A percentile compares a stretch with the other conserved stretches of the same genome.
Conservation (phyloP, 257 asterid genomes). For the Solanum arcanum region DNA sequence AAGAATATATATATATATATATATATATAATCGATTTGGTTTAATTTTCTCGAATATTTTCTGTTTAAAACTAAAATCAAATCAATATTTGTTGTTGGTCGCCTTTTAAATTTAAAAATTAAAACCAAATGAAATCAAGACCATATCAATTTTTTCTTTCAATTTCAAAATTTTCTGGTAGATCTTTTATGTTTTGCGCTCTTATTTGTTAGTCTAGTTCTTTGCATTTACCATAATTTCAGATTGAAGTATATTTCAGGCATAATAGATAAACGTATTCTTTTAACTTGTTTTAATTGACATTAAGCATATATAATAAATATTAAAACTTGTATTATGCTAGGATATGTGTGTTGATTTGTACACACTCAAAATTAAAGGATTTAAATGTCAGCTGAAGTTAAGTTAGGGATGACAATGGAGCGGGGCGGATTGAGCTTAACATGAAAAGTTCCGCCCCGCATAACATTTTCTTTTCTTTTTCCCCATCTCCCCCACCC, state of each 20-base stretch:
- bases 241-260: not conserved
- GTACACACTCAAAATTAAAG: no score
- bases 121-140: not conserved
- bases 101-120: not conserved
- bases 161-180: not conserved
- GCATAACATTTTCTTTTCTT: no score
- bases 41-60: no score
- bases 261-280: no score
- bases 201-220: not conserved
- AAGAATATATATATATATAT: not conserved
- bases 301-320: not conserved
- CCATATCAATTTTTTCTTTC: not conserved
- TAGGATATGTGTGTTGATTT: not conserved
- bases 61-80: not conserved
- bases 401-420: no score
- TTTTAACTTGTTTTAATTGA: no score
- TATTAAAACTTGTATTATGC: no score
- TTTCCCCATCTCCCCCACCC: accelerated
- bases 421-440: no score
- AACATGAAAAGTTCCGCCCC: no score
- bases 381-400: not conserved
- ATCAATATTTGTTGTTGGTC: not conserved
- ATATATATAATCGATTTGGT: no score
- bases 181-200: not conserved
- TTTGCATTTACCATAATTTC: not conserved